These are phyloP conservation scores for Raddia distichophylla DNA, from an alignment of 176 grass and related monocot species.

Conservation along the genomic window DNA sequence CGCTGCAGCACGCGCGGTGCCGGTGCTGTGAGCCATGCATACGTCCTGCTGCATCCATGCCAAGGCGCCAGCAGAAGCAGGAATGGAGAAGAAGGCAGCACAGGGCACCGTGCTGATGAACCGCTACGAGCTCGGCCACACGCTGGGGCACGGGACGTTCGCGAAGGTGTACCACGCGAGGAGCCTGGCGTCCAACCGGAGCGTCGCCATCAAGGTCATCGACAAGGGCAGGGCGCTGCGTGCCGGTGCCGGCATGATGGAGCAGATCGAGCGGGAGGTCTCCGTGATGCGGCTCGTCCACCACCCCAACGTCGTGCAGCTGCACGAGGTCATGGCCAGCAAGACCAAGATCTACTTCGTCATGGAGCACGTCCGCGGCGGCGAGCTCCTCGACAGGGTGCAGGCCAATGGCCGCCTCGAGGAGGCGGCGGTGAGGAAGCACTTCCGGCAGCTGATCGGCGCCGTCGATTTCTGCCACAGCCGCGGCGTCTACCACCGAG, in stretches of 20 bases:
- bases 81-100: background rate
- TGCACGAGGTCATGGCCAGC: constrained; percentile 89
- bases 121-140: constrained; percentile 58
- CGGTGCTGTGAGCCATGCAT: background rate
- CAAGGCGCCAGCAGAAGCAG: background rate
- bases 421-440: constrained; percentile 72
- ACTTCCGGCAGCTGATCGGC: constrained; percentile 81
- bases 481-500: constrained; percentile 76
- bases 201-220: no score
- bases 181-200: background rate
- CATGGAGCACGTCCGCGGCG: constrained; percentile 93
- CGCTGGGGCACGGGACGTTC: constrained; percentile 74
- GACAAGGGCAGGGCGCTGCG: no score
- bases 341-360: constrained; percentile 99
- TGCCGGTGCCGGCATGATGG: no score
- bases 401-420: constrained; percentile 67
- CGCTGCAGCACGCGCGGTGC: background rate
- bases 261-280: no score
- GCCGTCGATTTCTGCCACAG: constrained; percentile 82
- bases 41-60: background rate
- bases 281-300: no score
- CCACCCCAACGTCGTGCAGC: no score
- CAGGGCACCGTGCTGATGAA: constrained; percentile 48
- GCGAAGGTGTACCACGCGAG: constrained; percentile 85
- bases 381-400: constrained; percentile 52